Percentiles rank a stretch among this genome's conserved stretches.
Evolutionary conservation across 108 stramenopile species (phyloP).

Genomic region (Fragilaria radians): DNA sequence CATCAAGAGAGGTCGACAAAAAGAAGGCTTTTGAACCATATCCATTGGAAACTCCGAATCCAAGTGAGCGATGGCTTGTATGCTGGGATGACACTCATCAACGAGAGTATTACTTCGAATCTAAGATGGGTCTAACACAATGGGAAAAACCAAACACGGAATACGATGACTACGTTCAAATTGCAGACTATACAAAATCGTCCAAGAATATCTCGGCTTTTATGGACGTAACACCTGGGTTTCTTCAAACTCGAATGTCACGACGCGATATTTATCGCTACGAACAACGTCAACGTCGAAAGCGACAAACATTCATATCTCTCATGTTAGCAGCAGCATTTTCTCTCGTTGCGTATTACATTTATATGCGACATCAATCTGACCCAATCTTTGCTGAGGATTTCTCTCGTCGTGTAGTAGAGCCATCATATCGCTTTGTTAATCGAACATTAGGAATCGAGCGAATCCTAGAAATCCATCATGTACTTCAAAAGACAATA

Average conservation of each 20-base stretch:
- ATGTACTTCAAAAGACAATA: constrained; percentile 7
- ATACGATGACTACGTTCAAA: not conserved
- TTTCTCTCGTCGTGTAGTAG: not conserved
- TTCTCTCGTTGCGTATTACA: not conserved
- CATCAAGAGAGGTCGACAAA: not conserved
- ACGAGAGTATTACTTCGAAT: constrained; percentile 41
- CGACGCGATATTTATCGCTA: constrained; percentile 20
- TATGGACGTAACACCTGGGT: not conserved
- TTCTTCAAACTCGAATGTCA: constrained; percentile 6
- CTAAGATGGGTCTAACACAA: constrained; percentile 22
- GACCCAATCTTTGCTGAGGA: not conserved
- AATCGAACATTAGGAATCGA: constrained; percentile 16
- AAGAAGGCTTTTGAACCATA: constrained; percentile 6
- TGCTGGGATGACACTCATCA: constrained; percentile 32
- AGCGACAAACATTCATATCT: constrained; percentile 5
- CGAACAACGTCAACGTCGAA: constrained; percentile 16
- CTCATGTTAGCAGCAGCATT: constrained; percentile 1
- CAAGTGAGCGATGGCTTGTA: constrained; percentile 44
- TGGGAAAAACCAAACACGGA: constrained; percentile 27
- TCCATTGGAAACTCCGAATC: constrained; percentile 29
- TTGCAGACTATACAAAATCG: constrained; percentile 1
- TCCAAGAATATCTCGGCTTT: not conserved
- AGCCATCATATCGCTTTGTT: constrained; percentile 3
- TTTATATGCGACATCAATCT: not conserved
- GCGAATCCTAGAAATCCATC: not conserved